Conservation (phyloP, 257 asterid species). For the Solanum okadae region DNA sequence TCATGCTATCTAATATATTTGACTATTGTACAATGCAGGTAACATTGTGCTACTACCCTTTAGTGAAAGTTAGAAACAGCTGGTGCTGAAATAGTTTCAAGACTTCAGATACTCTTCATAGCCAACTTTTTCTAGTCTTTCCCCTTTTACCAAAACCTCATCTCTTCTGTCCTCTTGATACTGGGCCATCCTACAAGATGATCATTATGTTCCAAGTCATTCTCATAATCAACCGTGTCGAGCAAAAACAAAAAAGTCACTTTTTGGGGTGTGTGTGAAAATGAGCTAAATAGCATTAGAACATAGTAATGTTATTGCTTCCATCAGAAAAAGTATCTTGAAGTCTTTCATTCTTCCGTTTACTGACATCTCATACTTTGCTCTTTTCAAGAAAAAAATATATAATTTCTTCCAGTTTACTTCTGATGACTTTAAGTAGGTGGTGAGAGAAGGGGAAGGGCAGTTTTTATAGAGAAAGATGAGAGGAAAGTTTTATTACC, state of each 20-base stretch:
- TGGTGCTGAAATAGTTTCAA: conserved; percentile 1
- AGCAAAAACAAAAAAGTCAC: neutral
- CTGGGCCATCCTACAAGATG: conserved; percentile 62
- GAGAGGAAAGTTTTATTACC: conserved; percentile 26
- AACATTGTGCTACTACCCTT: neutral
- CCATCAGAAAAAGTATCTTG: neutral
- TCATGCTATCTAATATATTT: neutral
- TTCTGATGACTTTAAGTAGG: neutral
- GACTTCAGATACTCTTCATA: conserved; percentile 75
- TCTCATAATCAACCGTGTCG: neutral
- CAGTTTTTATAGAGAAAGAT: neutral
- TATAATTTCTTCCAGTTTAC: neutral
- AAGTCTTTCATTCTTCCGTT: neutral
- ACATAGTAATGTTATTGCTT: neutral
- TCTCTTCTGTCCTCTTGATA: conserved; percentile 77
- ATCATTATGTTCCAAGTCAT: neutral
- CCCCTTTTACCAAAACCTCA: conserved; percentile 67
- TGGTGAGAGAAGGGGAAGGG: neutral
- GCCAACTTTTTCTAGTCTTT: conserved; percentile 59
- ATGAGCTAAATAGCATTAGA: neutral
- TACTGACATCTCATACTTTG: neutral
- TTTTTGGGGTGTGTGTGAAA: neutral
- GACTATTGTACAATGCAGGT: neutral
- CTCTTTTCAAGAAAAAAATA: neutral
- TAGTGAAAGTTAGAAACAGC: neutral